phyloP scores from a whole-genome alignment of 192 early-diverging fungal genomes.

The Thoreauomyces humboldtii region DNA sequence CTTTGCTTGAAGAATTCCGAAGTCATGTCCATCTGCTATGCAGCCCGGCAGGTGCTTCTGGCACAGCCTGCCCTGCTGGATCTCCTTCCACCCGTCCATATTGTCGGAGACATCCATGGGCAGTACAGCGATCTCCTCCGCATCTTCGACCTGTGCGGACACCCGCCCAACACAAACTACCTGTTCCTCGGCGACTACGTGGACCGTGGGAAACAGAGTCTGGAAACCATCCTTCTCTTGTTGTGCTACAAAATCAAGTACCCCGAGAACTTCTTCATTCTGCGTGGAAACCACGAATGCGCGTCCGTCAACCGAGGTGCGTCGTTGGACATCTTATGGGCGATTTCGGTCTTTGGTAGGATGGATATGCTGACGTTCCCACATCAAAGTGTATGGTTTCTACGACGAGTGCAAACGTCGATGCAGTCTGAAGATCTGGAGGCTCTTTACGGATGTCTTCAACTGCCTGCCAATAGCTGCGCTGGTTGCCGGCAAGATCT shows the following conservation, averaged over 20 bases:
- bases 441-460: conserved; percentile 89
- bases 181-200: conserved; percentile 98
- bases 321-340: too few relatives aligned
- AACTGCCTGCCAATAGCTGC: conserved; percentile 90
- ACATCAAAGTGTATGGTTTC: conserved; percentile 80
- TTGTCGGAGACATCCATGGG: conserved; percentile 80
- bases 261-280: conserved; percentile 98
- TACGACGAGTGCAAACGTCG: conserved; percentile 97
- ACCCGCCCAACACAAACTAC: conserved; percentile 95
- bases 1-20: conserved; percentile 84
- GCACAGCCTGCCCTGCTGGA: conserved; percentile 69
- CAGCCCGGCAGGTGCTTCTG: conserved; percentile 84
- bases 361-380: not conserved
- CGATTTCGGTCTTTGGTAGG: not conserved
- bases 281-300: conserved; percentile 98
- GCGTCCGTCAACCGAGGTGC: conserved; percentile 89
- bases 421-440: conserved; percentile 84
- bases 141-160: conserved; percentile 93
- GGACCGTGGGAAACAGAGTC: conserved; percentile 94
- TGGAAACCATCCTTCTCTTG: conserved; percentile 96
- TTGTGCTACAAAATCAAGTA: conserved; percentile 99
- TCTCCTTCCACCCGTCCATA: conserved; percentile 41
- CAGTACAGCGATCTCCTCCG: conserved; percentile 97
- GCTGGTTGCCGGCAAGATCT: conserved; percentile 83
- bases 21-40: conserved; percentile 80